Percentiles rank a stretch among this genome's conserved stretches.
phyloP scores from a whole-genome alignment of 1,139 yeast genomes.

The Oligophagozyma castellii region DNA sequence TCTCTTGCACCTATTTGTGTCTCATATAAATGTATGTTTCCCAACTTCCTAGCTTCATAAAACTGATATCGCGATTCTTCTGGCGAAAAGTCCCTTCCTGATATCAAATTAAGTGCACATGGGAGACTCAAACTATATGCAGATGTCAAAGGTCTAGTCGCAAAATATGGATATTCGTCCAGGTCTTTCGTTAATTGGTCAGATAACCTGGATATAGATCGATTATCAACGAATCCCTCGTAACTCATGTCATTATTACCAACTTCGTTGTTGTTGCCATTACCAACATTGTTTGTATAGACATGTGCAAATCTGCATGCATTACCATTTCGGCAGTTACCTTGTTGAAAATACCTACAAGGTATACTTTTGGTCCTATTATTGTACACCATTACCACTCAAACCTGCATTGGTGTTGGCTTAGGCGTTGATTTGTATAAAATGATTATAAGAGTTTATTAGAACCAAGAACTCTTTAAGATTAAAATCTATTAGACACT shows the following conservation, averaged over 20 bases:
- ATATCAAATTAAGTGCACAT: constrained; percentile 31
- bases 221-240: constrained; percentile 12
- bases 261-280: constrained; percentile 6
- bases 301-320: constrained; percentile 31
- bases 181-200: constrained; percentile 24
- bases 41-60: constrained; percentile 30
- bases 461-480: no score
- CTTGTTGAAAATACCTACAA: constrained; percentile 31
- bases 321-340: constrained; percentile 27
- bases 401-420: no score
- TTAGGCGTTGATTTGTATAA: no score
- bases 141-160: constrained; percentile 22
- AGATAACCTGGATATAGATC: constrained; percentile 11
- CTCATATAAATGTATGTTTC: constrained; percentile 29
- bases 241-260: constrained; percentile 7
- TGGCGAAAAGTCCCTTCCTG: constrained; percentile 40
- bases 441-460: no score
- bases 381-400: constrained; percentile 6
- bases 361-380: constrained; percentile 19
- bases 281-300: constrained; percentile 11
- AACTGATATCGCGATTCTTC: constrained; percentile 43
- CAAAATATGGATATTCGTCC: constrained; percentile 10
- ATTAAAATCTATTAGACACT: no score
- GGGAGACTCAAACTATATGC: constrained; percentile 29
- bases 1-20: constrained; percentile 30